Evolutionary conservation across 805 yeast genomes (phyloP).

Genomic region (Spathaspora sp.): DNA sequence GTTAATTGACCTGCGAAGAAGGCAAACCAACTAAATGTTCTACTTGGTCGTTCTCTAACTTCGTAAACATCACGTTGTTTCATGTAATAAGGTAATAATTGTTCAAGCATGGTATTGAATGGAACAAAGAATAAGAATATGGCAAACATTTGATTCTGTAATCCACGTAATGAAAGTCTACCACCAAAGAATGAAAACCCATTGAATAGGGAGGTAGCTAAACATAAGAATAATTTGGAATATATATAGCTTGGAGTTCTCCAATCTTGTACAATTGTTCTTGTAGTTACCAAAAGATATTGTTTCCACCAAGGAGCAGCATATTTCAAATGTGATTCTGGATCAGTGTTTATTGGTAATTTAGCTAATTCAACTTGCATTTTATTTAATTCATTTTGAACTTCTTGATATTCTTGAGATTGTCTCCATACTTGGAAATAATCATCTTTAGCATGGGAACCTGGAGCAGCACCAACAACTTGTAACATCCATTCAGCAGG

Average conservation of each 20-base stretch:
- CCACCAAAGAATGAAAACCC: slow-evolving; percentile 73
- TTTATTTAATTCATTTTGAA: slow-evolving; percentile 53
- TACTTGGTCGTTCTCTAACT: slow-evolving; percentile 37
- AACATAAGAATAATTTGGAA: slow-evolving; percentile 55
- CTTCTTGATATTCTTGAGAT: slow-evolving; percentile 56
- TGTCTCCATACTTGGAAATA: slow-evolving; percentile 70
- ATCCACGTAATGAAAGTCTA: slow-evolving; percentile 44
- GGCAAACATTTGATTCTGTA: slow-evolving; percentile 59
- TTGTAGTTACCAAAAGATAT: slow-evolving; percentile 23
- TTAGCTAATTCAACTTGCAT: slow-evolving; percentile 53
- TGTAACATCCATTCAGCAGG: slow-evolving; percentile 86
- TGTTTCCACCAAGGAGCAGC: slow-evolving; percentile 26
- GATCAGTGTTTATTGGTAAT: slow-evolving; percentile 12
- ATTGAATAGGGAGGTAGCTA: slow-evolving; percentile 55
- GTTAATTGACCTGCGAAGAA: slow-evolving; percentile 35
- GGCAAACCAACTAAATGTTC: slow-evolving; percentile 41
- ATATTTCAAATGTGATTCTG: slow-evolving; percentile 20
- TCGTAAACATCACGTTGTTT: slow-evolving; percentile 37
- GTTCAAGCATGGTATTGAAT: slow-evolving; percentile 31
- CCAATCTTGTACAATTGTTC: slow-evolving; percentile 31
- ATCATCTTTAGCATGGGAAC: slow-evolving; percentile 63
- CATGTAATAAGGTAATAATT: slow-evolving; percentile 35
- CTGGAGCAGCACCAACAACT: slow-evolving; percentile 77
- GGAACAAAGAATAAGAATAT: slow-evolving; percentile 37
- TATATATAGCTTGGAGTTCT: slow-evolving; percentile 61